Conservation (phyloP, 2,329 filamentous ascomycete genomes). For the Nigrospora sphaerica region DNA sequence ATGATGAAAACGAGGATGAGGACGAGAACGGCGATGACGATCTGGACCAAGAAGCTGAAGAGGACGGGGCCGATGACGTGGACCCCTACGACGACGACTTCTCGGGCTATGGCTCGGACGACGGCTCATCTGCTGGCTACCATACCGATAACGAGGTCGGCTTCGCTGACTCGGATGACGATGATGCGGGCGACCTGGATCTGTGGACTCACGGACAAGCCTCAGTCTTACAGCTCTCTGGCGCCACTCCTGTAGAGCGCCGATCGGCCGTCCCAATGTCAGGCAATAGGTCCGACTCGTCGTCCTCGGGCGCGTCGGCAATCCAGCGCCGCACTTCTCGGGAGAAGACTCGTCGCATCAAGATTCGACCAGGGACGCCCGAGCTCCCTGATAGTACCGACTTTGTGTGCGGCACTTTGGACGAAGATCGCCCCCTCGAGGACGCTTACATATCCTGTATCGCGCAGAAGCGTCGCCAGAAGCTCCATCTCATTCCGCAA, state of each 20-base stretch:
- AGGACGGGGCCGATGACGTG: conserved; percentile 44
- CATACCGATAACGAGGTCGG: conserved; percentile 67
- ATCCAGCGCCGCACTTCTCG: conserved; percentile 20
- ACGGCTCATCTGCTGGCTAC: conserved; percentile 55
- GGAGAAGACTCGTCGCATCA: conserved; percentile 32
- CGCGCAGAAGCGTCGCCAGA: conserved; percentile 72
- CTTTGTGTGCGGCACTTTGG: conserved; percentile 96
- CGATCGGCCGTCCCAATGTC: conserved; percentile 26
- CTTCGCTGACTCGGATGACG: conserved; percentile 62
- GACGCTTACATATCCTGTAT: conserved; percentile 84
- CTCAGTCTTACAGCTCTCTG: conserved; percentile 28
- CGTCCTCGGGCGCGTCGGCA: conserved; percentile 35
- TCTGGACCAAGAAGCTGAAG: conserved; percentile 42
- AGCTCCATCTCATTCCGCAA: conserved; percentile 79
- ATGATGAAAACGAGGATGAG: conserved; percentile 37
- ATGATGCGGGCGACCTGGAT: conserved; percentile 60
- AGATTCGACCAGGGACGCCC: conserved; percentile 62
- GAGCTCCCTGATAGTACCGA: conserved; percentile 95
- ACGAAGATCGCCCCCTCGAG: conserved; percentile 92
- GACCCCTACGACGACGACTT: conserved; percentile 52
- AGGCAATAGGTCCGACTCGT: conserved; percentile 52
- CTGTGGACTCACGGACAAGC: conserved; percentile 46
- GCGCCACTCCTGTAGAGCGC: conserved; percentile 26
- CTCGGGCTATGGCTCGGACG: conserved; percentile 55
- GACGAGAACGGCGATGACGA: conserved; percentile 42